These are phyloP conservation scores for Wolfiporia cocos DNA, from an alignment of 1,284 basidiomycete species.

Conservation along the genomic window DNA sequence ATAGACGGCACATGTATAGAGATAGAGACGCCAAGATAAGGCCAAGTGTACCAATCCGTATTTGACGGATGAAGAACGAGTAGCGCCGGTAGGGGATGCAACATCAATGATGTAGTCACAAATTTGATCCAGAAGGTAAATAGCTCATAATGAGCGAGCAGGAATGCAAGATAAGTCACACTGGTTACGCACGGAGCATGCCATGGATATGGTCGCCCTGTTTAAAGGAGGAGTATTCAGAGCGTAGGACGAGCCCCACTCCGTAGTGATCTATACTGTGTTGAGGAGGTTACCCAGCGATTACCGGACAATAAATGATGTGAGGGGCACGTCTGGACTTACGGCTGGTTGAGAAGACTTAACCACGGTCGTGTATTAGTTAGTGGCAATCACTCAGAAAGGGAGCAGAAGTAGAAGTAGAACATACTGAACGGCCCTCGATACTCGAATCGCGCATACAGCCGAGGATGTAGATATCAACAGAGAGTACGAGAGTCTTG, in stretches of 20 bases:
- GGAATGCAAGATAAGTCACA: background rate
- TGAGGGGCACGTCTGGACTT: background rate
- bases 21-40: background rate
- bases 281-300: no score
- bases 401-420: no score
- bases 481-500: constrained; percentile 38
- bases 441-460: constrained; percentile 26
- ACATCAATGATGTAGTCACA: no score
- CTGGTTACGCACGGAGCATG: constrained; percentile 20
- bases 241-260: constrained; percentile 37
- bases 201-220: constrained; percentile 39
- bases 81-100: no score
- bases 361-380: background rate
- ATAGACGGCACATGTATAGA: background rate
- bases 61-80: no score
- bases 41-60: background rate
- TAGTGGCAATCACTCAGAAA: background rate
- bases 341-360: constrained; percentile 12
- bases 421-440: constrained; percentile 9
- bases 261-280: constrained; percentile 22
- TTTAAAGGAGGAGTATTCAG: constrained; percentile 31
- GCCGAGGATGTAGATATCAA: constrained; percentile 42
- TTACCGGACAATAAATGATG: background rate
- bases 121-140: no score
- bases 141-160: background rate